Base-by-base conservation (phyloP, 305 asterid genomes). In the Fraxinus ornus region DNA sequence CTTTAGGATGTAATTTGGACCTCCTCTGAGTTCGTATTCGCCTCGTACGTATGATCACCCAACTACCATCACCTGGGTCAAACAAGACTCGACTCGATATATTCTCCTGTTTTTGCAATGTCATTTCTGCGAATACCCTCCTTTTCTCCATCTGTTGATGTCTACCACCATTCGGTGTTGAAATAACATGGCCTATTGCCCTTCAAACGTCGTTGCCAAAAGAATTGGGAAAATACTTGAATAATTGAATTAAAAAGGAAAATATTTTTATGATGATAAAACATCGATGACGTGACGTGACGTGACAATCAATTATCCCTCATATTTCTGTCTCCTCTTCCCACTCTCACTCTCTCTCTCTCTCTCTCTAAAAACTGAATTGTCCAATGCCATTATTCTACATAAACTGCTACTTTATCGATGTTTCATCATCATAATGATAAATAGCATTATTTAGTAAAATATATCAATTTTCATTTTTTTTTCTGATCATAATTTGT, bases 161-260 rank as follows among this genome's bases (percentile, higher is more conserved):
- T 93, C 96, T 79, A 93, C 93, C 81, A 94, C 97, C 97, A 94
- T 93, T 17, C 97, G 0, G 97, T 94, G 92, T 94, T 93, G 90
- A 92, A 94, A 70, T 93, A 93, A 80, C 98, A 93, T 5, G 97
- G 92, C 0, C 60, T 81, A 2, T 94, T 87, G 8, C 32, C 97
- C 94, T 57, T 87, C 79, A 75, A 94, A 94, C 0, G 90, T 83
- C 33, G 76, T 37, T 0, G 93, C 79, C 47, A 92, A 33, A 64
- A 36, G 41, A 7, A 36, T 55, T n/a, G 52, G 22, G 84, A 79
- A 72, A 7, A 75, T 12, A 66, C 73, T 66, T 66, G 73, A 2
- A 76, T 85, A 28, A 75, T n/a, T 77, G 84, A 83, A 82, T 84
- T 81, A 75, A 60, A 66, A 55, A 78, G 71, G 83, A 83, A 60